A percentile compares a stretch with the other conserved stretches of the same genome.
These are phyloP conservation scores for Trichoderma endophyticum DNA, from an alignment of 2,329 filamentous ascomycete species.

Conservation along the genomic window DNA sequence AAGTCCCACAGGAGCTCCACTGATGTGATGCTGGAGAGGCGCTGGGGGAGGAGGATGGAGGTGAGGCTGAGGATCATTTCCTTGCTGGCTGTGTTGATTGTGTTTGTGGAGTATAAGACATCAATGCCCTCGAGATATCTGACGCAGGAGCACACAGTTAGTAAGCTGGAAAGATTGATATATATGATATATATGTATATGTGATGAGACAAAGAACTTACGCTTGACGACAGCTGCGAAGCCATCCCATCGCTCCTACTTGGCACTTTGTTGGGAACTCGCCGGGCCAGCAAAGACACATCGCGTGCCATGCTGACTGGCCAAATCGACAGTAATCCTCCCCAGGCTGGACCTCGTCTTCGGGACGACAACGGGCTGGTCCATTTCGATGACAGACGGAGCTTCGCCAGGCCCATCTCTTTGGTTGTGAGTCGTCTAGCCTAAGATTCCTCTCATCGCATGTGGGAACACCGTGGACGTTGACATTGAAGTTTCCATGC, in stretches of 20 bases:
- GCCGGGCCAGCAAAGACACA: conserved; percentile 26
- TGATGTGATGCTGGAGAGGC: conserved; percentile 23
- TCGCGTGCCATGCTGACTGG: not conserved
- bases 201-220: conserved; percentile 7
- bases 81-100: conserved; percentile 25
- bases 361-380: not conserved
- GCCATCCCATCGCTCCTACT: conserved; percentile 32
- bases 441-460: not conserved
- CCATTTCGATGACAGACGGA: conserved; percentile 28
- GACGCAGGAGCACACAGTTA: not conserved
- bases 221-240: conserved; percentile 32
- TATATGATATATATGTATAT: not conserved
- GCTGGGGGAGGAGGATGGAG: conserved; percentile 24
- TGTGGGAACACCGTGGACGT: not conserved
- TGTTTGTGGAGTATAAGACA: conserved; percentile 32
- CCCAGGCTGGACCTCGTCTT: conserved; percentile 19
- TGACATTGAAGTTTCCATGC: conserved; percentile 2
- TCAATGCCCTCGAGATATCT: conserved; percentile 31
- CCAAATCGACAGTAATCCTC: conserved; percentile 24
- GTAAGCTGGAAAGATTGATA: not conserved
- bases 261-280: conserved; percentile 21
- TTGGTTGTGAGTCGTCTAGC: conserved; percentile 17
- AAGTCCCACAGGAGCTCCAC: conserved; percentile 29
- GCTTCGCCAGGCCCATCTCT: conserved; percentile 27
- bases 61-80: conserved; percentile 22